Percentiles rank a stretch among this genome's conserved stretches.
Conservation (phyloP, 305 asterid genomes). For the Rubia tinctorum region DNA sequence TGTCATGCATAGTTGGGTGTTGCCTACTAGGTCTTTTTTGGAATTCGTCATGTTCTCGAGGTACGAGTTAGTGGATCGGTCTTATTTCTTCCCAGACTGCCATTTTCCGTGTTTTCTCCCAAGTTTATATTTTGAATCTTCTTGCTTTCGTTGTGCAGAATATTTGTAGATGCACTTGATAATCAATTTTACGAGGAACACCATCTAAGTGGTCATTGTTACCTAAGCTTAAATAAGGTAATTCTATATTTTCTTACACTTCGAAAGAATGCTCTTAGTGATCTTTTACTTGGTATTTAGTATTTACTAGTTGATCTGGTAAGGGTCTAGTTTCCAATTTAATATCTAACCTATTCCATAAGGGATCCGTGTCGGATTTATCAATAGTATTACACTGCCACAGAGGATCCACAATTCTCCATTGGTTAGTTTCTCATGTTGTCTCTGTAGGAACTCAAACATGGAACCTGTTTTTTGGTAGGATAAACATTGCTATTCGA, state of each 20-base stretch:
- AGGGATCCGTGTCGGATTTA: no score
- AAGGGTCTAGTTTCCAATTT: no score
- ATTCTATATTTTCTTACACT: conserved; percentile 7
- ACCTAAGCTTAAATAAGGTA: conserved; percentile 77
- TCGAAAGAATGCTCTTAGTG: background rate
- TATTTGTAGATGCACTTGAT: conserved; percentile 91
- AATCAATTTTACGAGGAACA: conserved; percentile 63
- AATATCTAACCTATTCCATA: no score
- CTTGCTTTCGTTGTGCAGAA: conserved; percentile 36
- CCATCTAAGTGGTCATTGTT: conserved; percentile 63
- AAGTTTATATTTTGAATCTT: background rate
- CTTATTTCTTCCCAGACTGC: background rate
- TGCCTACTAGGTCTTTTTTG: conserved; percentile 87
- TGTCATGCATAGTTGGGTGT: conserved; percentile 90
- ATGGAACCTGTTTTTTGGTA: conserved; percentile 28
- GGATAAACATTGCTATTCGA: conserved; percentile 94
- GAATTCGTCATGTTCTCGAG: conserved; percentile 98
- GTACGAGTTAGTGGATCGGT: conserved; percentile 28
- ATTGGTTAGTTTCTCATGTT: background rate
- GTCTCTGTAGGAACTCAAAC: background rate
- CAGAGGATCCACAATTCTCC: background rate
- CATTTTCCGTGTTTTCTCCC: background rate
- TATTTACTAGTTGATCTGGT: no score
- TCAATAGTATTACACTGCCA: no score
- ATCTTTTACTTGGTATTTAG: background rate